phyloP scores from a whole-genome alignment of 2,329 filamentous ascomycete species.

The Tolypocladium tundrense region DNA sequence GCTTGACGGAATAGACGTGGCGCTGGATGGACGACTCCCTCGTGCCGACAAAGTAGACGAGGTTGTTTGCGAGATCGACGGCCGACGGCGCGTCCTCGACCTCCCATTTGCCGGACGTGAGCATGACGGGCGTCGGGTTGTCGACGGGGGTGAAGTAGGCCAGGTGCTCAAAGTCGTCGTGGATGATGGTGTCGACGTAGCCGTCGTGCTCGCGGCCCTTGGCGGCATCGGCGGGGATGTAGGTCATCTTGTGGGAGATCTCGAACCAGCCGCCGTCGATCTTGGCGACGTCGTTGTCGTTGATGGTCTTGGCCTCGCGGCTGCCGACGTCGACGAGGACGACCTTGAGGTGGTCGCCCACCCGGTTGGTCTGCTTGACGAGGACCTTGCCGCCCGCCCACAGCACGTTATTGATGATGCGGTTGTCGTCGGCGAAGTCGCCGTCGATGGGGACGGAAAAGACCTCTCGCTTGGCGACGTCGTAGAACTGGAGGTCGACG shows the following conservation, averaged over 20 bases:
- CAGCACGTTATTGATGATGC: slow-evolving; percentile 84
- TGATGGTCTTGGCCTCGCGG: slow-evolving; percentile 66
- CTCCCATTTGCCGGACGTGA: slow-evolving; percentile 88
- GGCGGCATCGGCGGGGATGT: slow-evolving; percentile 70
- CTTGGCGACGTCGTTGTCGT: slow-evolving; percentile 66
- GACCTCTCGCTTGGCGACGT: slow-evolving; percentile 63
- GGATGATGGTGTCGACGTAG: slow-evolving; percentile 84
- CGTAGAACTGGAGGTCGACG: slow-evolving; percentile 82
- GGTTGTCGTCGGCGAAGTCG: slow-evolving; percentile 69
- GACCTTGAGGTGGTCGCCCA: slow-evolving; percentile 83
- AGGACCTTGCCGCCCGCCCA: slow-evolving; percentile 83
- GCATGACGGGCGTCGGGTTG: slow-evolving; percentile 67
- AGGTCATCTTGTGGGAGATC: slow-evolving; percentile 75
- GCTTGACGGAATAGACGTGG: slow-evolving; percentile 80
- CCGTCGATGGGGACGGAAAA: slow-evolving; percentile 71
- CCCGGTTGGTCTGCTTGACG: slow-evolving; percentile 85
- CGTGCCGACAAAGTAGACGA: slow-evolving; percentile 85
- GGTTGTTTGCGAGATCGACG: slow-evolving; percentile 71
- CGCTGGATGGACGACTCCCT: slow-evolving; percentile 82
- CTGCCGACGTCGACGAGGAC: slow-evolving; percentile 70
- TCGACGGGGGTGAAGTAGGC: slow-evolving; percentile 89
- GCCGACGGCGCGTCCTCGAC: slow-evolving; percentile 77
- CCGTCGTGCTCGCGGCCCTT: slow-evolving; percentile 74
- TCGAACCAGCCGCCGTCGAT: slow-evolving; percentile 98
- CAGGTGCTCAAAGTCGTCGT: slow-evolving; percentile 80